Evolutionary conservation across 176 grass and related monocot genomes (phyloP), one percentile per base, ranked within the genome.

Genomic region (Carex myosuroides): DNA sequence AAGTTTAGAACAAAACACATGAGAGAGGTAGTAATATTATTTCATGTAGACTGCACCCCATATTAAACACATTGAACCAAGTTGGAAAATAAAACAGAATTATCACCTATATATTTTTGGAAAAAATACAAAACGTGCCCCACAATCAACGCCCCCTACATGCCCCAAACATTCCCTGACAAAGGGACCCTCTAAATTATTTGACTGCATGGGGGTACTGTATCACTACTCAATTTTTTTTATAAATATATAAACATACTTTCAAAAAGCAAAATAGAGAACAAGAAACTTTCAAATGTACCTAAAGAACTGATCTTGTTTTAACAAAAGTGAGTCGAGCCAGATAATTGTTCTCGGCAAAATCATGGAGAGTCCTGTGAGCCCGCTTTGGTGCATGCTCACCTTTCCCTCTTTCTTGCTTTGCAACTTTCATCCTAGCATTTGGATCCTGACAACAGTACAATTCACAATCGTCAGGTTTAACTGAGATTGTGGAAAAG

Each of bases 291-390:
- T 61, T 81, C 33, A 62, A 41, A 62, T 42, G 56, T 76, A 76
- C 72, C 72, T 76, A 76, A 55, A 29, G 72, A 54, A 22, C 46
- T 55, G 75, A 88, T 85, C 48, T 86, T 70, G 79, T 95, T 70
- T 81, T 86, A 56, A 98, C 91, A 88, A 90, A 95, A 72, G 86
- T 72, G 46, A 98, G 93, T 80, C 82, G 80, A 70, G 80, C 88
- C 64, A 98, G 69, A 81, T 95, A 98, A 81, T 89, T 98, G 55
- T 86, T 93, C 83, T 93, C 95, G 13, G 95, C 95, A 88, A 95
- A 98, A 95, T 98, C 92, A 85, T 98, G 92, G 6, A 93, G 70
- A 12, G 87, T 91, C 22, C 91, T 88, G 79, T 91, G 92, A 77
- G 89, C 32, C 21, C 95, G 82, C 22, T 87, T 84, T 56, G 85